These are phyloP conservation scores for Cutaneotrichosporon sp. DNA, from an alignment of 1,284 basidiomycete genomes.

Conservation along the genomic window DNA sequence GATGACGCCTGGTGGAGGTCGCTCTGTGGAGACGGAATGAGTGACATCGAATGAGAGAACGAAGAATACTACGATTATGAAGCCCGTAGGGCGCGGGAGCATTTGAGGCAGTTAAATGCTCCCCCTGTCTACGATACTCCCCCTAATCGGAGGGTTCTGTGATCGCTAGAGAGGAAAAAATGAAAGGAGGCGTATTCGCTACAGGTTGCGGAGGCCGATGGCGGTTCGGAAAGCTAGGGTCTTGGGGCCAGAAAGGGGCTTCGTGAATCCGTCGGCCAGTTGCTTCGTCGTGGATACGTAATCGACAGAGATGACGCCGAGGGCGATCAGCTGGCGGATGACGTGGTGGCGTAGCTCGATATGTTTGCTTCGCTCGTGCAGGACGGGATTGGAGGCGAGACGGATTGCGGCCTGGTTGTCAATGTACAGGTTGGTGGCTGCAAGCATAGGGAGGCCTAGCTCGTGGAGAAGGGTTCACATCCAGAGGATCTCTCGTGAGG, in stretches of 20 bases:
- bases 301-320: background rate
- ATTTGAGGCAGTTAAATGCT: no score
- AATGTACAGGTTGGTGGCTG: background rate
- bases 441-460: constrained; percentile 15
- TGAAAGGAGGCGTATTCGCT: no score
- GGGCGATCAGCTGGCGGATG: constrained; percentile 43
- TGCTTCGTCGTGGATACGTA: background rate
- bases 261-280: constrained; percentile 6
- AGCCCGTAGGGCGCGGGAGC: no score
- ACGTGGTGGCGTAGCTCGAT: constrained; percentile 55
- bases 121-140: no score
- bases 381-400: constrained; percentile 48
- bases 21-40: no score
- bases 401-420: constrained; percentile 54
- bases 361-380: constrained; percentile 53
- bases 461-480: constrained; percentile 38
- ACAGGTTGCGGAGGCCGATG: no score
- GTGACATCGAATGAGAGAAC: no score
- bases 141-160: no score
- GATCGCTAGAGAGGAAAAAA: no score
- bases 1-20: constrained; percentile 1
- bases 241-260: no score
- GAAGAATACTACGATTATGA: no score
- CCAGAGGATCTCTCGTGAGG: constrained; percentile 53
- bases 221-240: no score